Percentiles rank a stretch among this genome's conserved stretches.
phyloP scores from a whole-genome alignment of 306 rosid genomes.

The Castanospermum australe region DNA sequence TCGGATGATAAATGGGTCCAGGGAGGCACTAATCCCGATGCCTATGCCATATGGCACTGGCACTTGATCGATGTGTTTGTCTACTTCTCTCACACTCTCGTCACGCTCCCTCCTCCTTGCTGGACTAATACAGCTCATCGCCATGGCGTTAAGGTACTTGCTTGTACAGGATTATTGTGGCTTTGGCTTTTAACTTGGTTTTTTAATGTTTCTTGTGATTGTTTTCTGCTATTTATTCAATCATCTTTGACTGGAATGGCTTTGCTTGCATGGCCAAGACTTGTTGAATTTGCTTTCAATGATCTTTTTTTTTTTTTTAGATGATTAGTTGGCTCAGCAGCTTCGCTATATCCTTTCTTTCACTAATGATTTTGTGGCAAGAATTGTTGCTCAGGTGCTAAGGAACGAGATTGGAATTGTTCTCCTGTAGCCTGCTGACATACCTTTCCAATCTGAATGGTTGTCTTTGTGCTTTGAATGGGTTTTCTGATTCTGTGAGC shows the following conservation, averaged over 20 bases:
- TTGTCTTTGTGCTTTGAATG: background rate
- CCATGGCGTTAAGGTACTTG: slow-evolving; percentile 82
- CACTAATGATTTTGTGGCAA: background rate
- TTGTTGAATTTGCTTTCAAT: background rate
- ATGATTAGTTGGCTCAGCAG: background rate
- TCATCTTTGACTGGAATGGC: too few relatives aligned
- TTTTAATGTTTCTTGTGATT: too few relatives aligned
- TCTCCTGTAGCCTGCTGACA: background rate
- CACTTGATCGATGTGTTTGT: slow-evolving; percentile 84
- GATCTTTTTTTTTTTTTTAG: too few relatives aligned
- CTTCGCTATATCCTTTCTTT: background rate
- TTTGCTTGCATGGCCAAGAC: background rate
- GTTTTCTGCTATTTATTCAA: background rate
- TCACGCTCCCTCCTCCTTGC: slow-evolving; percentile 87
- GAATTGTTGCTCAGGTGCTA: background rate
- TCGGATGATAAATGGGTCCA: slow-evolving; percentile 85
- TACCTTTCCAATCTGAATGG: background rate
- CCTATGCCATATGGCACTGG: slow-evolving; percentile 90
- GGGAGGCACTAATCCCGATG: slow-evolving; percentile 75
- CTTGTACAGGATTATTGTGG: background rate
- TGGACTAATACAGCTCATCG: slow-evolving; percentile 82
- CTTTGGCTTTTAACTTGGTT: background rate
- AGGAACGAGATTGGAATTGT: background rate
- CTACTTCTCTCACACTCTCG: slow-evolving; percentile 78
- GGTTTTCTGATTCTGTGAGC: background rate